Base-by-base conservation (phyloP, 2,329 filamentous ascomycete species). In the Penicillium sp. region DNA sequence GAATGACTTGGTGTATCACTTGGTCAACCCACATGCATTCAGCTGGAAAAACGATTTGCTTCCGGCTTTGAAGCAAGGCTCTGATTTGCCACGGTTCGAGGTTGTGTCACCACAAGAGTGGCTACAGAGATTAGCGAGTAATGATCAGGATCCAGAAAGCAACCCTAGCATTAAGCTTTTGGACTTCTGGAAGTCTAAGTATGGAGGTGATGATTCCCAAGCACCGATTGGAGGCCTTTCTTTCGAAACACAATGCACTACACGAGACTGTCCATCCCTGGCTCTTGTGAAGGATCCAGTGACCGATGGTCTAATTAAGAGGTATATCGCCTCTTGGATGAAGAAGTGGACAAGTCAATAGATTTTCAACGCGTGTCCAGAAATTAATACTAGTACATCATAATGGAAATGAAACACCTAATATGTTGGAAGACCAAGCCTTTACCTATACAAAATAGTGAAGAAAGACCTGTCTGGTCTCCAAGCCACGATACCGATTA, bases 141-240 rank as follows among this genome's bases (percentile, higher is more conserved):
- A 77, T 4, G 78, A 84, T 43, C 75, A 74, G 11, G 80, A 85
- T 65, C 78, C 80, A 0, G 57, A 74, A 27, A 71, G 64, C 27
- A 85, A 84, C 58, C 81, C 82, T 2, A 77, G 80, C 1, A 75
- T 83, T 61, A 84, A 83, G 66, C 71, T 84, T 0, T 56, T 83
- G 2, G 81, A 83, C 47, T 85, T 82, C 69, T 84, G 84, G 60
- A 65, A 71, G 9, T 72, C 72, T 0, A 84, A 84, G 61, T 85
- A 84, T 57, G 78, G 35, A 3, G 27, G 22, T 2, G 10, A 11
- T 19, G 14, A 26, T 3, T n/a, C 3, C 21, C 47, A 49, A 16
- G 37, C 11, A 5, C 24, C 37, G 11, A 24, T 3, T 11, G 47
- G 27, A 16, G 21, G 49, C 6, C 56, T 65, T 43, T 31, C 21